A percentile compares a stretch with the other conserved stretches of the same genome.
Conservation (phyloP, 352 stramenopile species). For the Globisporangium nunn region DNA sequence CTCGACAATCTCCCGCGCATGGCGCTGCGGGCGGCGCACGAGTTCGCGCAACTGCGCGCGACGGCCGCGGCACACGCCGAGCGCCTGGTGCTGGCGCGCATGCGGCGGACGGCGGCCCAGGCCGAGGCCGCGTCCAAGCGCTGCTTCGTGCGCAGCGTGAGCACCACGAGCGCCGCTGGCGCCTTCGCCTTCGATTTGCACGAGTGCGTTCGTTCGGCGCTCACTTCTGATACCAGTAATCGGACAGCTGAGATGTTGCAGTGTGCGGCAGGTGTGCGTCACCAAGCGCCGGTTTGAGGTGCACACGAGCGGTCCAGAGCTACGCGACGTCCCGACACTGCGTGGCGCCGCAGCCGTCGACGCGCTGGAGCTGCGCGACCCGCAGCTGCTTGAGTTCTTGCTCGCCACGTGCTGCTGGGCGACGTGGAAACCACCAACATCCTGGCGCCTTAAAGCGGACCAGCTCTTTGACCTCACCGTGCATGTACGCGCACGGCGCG, state of each 20-base stretch:
- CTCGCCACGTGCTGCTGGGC: conserved; percentile 37
- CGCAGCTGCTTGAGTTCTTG: conserved; percentile 25
- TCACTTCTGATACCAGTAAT: neutral
- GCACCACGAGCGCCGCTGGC: conserved; percentile 41
- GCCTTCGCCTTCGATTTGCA: conserved; percentile 40
- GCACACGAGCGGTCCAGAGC: conserved; percentile 41
- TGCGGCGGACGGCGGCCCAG: conserved; percentile 34
- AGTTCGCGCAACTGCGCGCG: conserved; percentile 25
- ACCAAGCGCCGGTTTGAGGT: conserved; percentile 46
- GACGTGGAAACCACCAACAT: conserved; percentile 48
- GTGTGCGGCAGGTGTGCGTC: conserved; percentile 42
- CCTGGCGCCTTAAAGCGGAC: conserved; percentile 59
- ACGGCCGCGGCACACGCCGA: conserved; percentile 28
- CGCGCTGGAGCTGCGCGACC: conserved; percentile 29
- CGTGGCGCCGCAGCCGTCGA: conserved; percentile 15
- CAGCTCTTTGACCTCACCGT: conserved; percentile 59
- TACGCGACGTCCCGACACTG: conserved; percentile 38
- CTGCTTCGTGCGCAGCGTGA: conserved; percentile 59
- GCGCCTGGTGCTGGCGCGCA: conserved; percentile 31
- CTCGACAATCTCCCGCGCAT: conserved; percentile 15
- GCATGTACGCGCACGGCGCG: conserved; percentile 25
- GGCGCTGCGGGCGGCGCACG: conserved; percentile 20
- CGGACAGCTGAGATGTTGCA: conserved; percentile 5
- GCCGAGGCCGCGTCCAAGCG: conserved; percentile 53
- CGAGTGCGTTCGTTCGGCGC: conserved; percentile 26